Base-by-base conservation (phyloP, 306 rosid species). In the Luffa acutangula region DNA sequence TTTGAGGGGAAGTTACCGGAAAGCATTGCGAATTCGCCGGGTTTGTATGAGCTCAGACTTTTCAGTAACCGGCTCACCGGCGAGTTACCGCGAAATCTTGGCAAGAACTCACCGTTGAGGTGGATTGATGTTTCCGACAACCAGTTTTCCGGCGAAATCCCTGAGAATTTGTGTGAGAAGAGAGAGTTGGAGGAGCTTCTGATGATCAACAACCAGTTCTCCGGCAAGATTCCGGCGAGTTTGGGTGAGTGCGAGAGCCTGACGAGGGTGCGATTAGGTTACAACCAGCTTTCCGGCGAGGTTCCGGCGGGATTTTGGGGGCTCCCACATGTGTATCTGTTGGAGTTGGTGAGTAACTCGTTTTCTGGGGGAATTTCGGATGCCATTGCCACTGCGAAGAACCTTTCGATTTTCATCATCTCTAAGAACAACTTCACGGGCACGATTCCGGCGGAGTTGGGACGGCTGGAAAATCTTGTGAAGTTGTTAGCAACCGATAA, bases 61-160 rank as follows among this genome's bases (percentile, higher is more conserved):
- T 75, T 75, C 48, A 17, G 78, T 34, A 75, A 75, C 63, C 78
- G 63, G 2, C 83, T 96, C 46, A 81, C 84, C 42, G 99, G 99
- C 69, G 84, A 89, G 76, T 87, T 96, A 80, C 98, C 97, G 4
- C 37, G 1, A 54, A 88, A 85, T 75, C 94, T 96, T 33, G 97
- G 99, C 41, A 83, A 77, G 82, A 84, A 84, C 79, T 96, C 98
- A 20, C 97, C 94, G 18, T 81, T 95, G 89, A 86, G 85, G 76
- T 90, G 97, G 99, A 76, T 96, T 33, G 98, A 93, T 39, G 94
- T 91, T 78, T 96, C 98, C 2, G 89, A 97, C 10, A 96, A 96
- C 85, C 86, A 90, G 10, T 66, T 96, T 41, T 87, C 91, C 0
- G 97, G 99, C 25, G 88, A 86, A 78, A 87, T 96, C 75, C 98